phyloP scores from a whole-genome alignment of 2,329 filamentous ascomycete species.

The Alternaria sp. region DNA sequence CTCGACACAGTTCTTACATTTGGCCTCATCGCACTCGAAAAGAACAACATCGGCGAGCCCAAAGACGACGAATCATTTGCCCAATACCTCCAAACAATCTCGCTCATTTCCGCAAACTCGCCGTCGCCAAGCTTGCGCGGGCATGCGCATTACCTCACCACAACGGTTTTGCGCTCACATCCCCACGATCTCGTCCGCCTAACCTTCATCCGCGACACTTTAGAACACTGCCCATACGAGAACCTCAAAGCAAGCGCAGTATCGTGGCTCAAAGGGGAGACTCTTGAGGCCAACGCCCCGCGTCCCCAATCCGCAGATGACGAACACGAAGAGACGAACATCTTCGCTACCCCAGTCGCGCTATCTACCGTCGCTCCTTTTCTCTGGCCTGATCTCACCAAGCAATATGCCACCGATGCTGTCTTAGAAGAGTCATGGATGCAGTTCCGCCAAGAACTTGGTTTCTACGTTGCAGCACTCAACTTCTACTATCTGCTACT shows the following conservation, averaged over 20 bases:
- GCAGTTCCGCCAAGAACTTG: slow-evolving; percentile 59
- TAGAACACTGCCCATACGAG: slow-evolving; percentile 61
- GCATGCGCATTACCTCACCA: slow-evolving; percentile 57
- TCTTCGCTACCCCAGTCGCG: slow-evolving; percentile 57
- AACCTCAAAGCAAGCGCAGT: slow-evolving; percentile 64
- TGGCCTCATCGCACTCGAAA: slow-evolving; percentile 57
- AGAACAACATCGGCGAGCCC: slow-evolving; percentile 54
- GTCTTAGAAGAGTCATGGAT: slow-evolving; percentile 44
- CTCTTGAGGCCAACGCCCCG: slow-evolving; percentile 55
- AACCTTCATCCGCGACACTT: slow-evolving; percentile 61
- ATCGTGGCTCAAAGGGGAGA: slow-evolving; percentile 66
- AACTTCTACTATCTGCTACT: slow-evolving; percentile 66
- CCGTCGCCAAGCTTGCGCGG: slow-evolving; percentile 56
- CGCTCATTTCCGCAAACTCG: slow-evolving; percentile 57
- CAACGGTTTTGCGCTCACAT: slow-evolving; percentile 59
- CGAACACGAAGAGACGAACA: slow-evolving; percentile 28
- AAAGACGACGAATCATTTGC: slow-evolving; percentile 59
- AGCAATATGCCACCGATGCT: slow-evolving; percentile 41
- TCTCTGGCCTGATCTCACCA: slow-evolving; percentile 59
- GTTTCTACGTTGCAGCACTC: slow-evolving; percentile 62
- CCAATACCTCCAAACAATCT: slow-evolving; percentile 58
- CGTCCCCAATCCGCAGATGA: slow-evolving; percentile 10
- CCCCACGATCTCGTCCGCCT: slow-evolving; percentile 59
- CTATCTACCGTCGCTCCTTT: slow-evolving; percentile 57
- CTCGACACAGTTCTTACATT: slow-evolving; percentile 62